These are phyloP conservation scores for Kodamaea restingae DNA, from an alignment of 805 yeast species.

Conservation along the genomic window DNA sequence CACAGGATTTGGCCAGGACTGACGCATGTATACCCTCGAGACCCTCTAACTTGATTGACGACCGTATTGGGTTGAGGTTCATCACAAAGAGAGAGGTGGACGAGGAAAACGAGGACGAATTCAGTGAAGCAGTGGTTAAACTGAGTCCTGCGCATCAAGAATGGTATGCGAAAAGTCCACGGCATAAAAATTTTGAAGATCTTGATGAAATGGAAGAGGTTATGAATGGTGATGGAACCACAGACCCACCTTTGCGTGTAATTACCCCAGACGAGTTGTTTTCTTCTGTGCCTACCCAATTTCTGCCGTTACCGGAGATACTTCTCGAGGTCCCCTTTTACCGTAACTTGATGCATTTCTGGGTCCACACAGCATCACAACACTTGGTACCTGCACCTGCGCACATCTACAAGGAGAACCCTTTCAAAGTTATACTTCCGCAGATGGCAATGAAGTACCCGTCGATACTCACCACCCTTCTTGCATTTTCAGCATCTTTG, in stretches of 20 bases:
- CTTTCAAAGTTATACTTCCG: slow-evolving; percentile 63
- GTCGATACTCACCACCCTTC: slow-evolving; percentile 51
- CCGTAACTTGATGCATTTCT: slow-evolving; percentile 59
- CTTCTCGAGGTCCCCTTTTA: slow-evolving; percentile 56
- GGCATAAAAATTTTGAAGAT: no score
- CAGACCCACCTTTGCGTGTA: neutral
- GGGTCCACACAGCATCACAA: slow-evolving; percentile 55
- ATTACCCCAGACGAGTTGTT: slow-evolving; percentile 13
- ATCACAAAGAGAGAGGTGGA: neutral
- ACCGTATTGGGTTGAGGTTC: slow-evolving; percentile 2
- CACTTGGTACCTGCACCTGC: slow-evolving; percentile 65
- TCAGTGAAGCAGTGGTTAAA: no score
- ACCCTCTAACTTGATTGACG: slow-evolving; percentile 13
- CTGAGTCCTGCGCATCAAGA: no score
- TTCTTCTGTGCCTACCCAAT: slow-evolving; percentile 28
- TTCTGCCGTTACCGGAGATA: slow-evolving; percentile 52
- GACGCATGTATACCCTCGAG: slow-evolving; percentile 22
- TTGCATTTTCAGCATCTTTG: slow-evolving; percentile 41
- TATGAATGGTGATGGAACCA: no score
- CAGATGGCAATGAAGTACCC: slow-evolving; percentile 60
- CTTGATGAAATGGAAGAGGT: no score
- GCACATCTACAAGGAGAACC: slow-evolving; percentile 52
- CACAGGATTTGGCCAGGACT: slow-evolving; percentile 34
- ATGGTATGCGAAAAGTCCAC: no score
- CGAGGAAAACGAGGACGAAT: slow-evolving; percentile 6